These are phyloP conservation scores for Smittium culicis DNA, from an alignment of 371 early-diverging fungal species.

Conservation along the genomic window DNA sequence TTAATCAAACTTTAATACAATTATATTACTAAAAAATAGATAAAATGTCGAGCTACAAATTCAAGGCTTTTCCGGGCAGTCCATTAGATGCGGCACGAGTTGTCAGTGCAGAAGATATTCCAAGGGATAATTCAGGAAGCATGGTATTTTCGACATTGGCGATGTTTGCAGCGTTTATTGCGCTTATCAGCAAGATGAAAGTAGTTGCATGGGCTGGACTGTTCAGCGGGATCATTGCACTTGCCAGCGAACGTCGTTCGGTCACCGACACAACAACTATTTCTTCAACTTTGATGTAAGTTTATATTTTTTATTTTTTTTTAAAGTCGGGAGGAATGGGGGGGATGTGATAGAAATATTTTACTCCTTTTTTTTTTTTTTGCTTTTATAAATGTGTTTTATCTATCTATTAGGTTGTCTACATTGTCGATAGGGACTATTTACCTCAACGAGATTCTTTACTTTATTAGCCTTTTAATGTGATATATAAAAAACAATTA, in stretches of 20 bases:
- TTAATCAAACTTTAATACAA: too few species aligned
- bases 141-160: constrained; percentile 11
- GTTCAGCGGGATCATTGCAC: neutral
- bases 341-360: too few species aligned
- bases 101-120: neutral
- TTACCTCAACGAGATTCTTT: neutral
- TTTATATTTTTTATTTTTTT: neutral
- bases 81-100: neutral
- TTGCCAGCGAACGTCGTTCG: neutral
- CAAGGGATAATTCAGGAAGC: neutral
- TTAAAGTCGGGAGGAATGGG: too few species aligned
- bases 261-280: neutral
- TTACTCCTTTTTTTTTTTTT: too few species aligned
- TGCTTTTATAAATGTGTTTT: too few species aligned
- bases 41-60: neutral
- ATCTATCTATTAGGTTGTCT: neutral
- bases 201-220: neutral
- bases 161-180: neutral
- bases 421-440: neutral
- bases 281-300: neutral
- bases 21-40: neutral
- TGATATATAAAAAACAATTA: neutral
- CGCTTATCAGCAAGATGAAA: neutral
- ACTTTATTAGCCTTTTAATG: neutral
- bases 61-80: constrained; percentile 6